Percentiles rank a stretch among this genome's conserved stretches.
Evolutionary conservation across 129 eudicot genomes (phyloP).

Genomic region (Tagetes patula): DNA sequence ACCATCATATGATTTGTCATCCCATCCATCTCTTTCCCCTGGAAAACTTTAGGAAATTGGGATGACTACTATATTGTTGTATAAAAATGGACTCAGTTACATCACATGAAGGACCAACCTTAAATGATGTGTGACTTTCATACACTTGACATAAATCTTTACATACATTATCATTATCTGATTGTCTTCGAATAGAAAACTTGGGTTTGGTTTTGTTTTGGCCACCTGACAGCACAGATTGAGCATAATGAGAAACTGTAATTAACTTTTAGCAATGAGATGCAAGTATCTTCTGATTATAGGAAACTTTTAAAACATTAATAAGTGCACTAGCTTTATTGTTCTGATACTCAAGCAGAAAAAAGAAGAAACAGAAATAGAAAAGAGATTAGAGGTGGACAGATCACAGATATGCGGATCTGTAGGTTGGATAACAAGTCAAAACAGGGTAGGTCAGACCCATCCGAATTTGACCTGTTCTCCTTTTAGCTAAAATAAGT

Average conservation of each 20-base stretch:
- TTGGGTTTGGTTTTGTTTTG: conserved; percentile 49
- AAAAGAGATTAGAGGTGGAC: not conserved
- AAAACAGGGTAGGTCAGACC: not conserved
- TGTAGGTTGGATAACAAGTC: not conserved
- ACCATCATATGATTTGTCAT: conserved; percentile 23
- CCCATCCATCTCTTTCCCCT: conserved; percentile 41
- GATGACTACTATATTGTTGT: not conserved
- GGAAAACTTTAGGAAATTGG: conserved; percentile 35
- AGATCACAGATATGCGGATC: not conserved
- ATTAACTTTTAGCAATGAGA: not conserved
- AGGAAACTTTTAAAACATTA: not conserved
- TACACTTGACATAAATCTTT: conserved; percentile 23
- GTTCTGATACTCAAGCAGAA: not conserved
- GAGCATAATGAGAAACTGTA: conserved; percentile 21
- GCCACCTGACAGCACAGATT: conserved; percentile 47
- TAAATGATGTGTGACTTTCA: conserved; percentile 27
- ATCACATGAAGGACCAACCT: conserved; percentile 30
- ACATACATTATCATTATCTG: conserved; percentile 26
- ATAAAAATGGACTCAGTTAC: conserved; percentile 25
- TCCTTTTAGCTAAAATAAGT: not conserved
- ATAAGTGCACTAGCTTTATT: conserved; percentile 1
- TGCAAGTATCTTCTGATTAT: not conserved
- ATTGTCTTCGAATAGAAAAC: conserved; percentile 38
- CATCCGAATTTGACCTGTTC: not conserved
- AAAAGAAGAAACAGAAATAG: not conserved